phyloP scores from a whole-genome alignment of 305 asterid genomes.

The Monarda citriodora region DNA sequence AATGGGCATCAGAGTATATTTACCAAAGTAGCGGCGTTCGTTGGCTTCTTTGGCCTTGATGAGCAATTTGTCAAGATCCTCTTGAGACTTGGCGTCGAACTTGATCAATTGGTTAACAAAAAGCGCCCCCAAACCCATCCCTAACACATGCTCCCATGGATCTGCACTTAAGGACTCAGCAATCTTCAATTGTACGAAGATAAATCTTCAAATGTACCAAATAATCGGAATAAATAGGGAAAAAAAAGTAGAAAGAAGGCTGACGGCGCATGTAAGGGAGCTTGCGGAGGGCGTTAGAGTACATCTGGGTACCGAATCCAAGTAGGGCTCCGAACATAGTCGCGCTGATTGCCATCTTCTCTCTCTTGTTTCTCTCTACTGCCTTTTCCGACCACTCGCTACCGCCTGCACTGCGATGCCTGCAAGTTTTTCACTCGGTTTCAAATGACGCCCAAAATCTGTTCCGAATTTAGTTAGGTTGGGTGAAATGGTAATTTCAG shows the following conservation, averaged over 20 bases:
- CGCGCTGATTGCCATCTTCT: slow-evolving; percentile 69
- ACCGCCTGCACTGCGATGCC: neutral
- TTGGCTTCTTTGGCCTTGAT: slow-evolving; percentile 87
- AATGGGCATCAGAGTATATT: neutral
- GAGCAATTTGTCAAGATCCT: slow-evolving; percentile 89
- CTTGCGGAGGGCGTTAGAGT: slow-evolving; percentile 97
- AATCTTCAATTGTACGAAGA: slow-evolving; percentile 12
- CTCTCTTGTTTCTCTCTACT: neutral
- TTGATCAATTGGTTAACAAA: slow-evolving; percentile 88
- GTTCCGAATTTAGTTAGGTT: too few relatives aligned
- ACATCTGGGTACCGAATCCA: slow-evolving; percentile 95
- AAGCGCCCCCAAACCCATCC: slow-evolving; percentile 92
- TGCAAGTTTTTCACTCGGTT: too few relatives aligned
- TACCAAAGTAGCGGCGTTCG: slow-evolving; percentile 95
- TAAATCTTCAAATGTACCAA: slow-evolving; percentile 11
- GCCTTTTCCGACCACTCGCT: neutral
- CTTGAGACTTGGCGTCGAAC: slow-evolving; percentile 78
- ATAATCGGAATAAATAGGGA: neutral
- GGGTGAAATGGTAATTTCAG: too few relatives aligned
- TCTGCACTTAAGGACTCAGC: slow-evolving; percentile 40
- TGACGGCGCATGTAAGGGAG: slow-evolving; percentile 99
- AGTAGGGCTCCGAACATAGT: slow-evolving; percentile 82
- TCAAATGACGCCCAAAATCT: too few relatives aligned
- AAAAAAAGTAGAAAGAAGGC: neutral
- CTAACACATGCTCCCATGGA: slow-evolving; percentile 99